Evolutionary conservation across 495 filamentous ascomycete species (phyloP), one percentile per base, ranked within the genome.

Genomic region (Aspergillus incahuasiensis): DNA sequence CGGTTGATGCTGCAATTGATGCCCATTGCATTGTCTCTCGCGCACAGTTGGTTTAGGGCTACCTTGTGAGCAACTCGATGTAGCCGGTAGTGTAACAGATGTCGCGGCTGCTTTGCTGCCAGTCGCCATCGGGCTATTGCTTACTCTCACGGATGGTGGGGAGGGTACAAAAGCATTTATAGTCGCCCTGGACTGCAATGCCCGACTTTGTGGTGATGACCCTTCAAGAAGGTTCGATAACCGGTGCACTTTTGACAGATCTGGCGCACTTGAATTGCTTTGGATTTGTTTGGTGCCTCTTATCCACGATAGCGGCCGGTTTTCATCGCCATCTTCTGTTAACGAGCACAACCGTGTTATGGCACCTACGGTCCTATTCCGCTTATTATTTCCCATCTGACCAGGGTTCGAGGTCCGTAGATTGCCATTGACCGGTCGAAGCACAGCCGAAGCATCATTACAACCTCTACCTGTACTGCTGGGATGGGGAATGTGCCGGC

Each of bases 291-390:
- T 30, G 19, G 13, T n/a, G 28, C 42, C 12, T 22, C 16, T 49
- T 52, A 32, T 25, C 25, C 28, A 18, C 25, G 39, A 12, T 38
- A 25, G 40, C 11, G n/a, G 8, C 46, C 48, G 52, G 9, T 47
- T 62, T 49, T 60, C 52, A 16, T 75, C 73, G 0, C 70, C 73
- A 64, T 81, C 77, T 57, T 82, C 78, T 18, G 66, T 56, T 49
- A 75, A 58, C 13, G 57, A 61, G 43, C 61, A 61, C 41, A 55
- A 58, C 11, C 53, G 59, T 9, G 49, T 53, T 22, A 20, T 32
- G 39, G 16, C 12, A 16, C 49, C 39, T 47, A 52, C 39, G n/a
- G 43, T 56, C 49, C 60, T 65, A 11, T 38, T 52, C 25, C 55
- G 40, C 35, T 45, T 52, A 7, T 57, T 54, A 9, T 49, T 42